phyloP scores from a whole-genome alignment of 139 green algal genomes.

The Chlorella sorokiniana region DNA sequence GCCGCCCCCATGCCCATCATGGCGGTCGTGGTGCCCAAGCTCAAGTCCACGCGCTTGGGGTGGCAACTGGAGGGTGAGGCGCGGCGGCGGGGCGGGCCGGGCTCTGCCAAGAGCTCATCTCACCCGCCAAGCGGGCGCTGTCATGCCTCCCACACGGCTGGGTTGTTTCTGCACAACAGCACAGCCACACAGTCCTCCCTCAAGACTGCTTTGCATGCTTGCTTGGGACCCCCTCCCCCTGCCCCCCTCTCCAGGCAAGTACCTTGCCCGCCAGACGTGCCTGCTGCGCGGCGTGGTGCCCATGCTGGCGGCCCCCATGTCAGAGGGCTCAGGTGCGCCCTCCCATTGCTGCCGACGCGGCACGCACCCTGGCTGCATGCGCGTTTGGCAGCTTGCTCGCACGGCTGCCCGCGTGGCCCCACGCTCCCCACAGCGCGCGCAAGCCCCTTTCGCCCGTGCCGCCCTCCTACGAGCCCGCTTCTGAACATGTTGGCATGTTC shows the following conservation, averaged over 20 bases:
- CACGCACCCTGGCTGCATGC: background rate
- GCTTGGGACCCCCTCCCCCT: background rate
- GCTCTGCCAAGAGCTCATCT: background rate
- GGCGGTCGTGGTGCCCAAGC: constrained; percentile 59
- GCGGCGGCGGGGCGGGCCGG: background rate
- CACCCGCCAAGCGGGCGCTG: background rate
- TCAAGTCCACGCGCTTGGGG: constrained; percentile 34
- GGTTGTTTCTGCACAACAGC: background rate
- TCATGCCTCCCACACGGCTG: background rate
- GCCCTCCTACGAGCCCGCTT: background rate
- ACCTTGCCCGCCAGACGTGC: constrained; percentile 51
- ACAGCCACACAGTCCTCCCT: background rate
- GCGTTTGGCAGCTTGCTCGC: no score
- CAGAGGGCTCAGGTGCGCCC: constrained; percentile 24
- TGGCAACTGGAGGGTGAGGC: constrained; percentile 48
- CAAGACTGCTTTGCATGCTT: background rate
- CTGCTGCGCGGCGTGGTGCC: constrained; percentile 45
- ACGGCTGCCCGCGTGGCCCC: no score
- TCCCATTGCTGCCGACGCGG: no score
- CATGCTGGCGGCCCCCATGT: constrained; percentile 62
- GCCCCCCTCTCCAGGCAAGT: constrained; percentile 26
- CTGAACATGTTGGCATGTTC: background rate
- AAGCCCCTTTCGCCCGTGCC: background rate
- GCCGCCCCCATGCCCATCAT: constrained; percentile 77
- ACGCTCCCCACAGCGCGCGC: background rate